Evolutionary conservation across 208 protist genomes (phyloP).

Genomic region (Tritrichomonas musculus): DNA sequence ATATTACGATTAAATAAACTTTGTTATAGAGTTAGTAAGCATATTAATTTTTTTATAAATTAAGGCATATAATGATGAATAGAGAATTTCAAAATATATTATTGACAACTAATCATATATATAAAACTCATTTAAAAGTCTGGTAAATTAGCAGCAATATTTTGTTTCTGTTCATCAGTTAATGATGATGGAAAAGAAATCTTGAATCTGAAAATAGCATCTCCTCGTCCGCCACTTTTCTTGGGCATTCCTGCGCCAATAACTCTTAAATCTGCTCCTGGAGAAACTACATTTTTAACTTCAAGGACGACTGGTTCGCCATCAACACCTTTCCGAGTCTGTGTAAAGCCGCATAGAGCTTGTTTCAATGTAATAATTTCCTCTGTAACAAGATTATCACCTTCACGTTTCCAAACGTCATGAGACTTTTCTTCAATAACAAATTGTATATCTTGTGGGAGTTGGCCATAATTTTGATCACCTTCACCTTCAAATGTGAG

Average conservation of each 20-base stretch:
- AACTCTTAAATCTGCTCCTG: not conserved
- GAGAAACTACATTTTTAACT: not conserved
- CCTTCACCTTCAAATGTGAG: slow-evolving; percentile 38
- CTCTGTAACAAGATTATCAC: slow-evolving; percentile 42
- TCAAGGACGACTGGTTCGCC: slow-evolving; percentile 3
- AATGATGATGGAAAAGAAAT: not conserved
- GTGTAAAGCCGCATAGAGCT: slow-evolving; percentile 46
- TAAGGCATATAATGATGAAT: too few species aligned
- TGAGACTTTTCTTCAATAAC: slow-evolving; percentile 39
- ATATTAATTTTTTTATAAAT: too few species aligned
- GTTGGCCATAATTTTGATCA: slow-evolving; percentile 34
- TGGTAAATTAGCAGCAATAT: not conserved
- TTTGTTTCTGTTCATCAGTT: not conserved
- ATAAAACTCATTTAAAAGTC: not conserved
- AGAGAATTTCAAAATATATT: too few species aligned
- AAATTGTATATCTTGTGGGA: slow-evolving; percentile 34
- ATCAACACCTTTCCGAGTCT: not conserved
- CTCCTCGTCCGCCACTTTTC: not conserved
- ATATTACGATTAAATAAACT: too few species aligned
- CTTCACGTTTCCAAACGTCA: slow-evolving; percentile 38
- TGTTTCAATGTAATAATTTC: slow-evolving; percentile 41
- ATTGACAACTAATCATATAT: too few species aligned
- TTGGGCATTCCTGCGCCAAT: not conserved
- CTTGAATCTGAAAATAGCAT: not conserved
- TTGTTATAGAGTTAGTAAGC: too few species aligned